phyloP scores from a whole-genome alignment of 2,329 filamentous ascomycete genomes.

The Fragosphaeria purpurea region DNA sequence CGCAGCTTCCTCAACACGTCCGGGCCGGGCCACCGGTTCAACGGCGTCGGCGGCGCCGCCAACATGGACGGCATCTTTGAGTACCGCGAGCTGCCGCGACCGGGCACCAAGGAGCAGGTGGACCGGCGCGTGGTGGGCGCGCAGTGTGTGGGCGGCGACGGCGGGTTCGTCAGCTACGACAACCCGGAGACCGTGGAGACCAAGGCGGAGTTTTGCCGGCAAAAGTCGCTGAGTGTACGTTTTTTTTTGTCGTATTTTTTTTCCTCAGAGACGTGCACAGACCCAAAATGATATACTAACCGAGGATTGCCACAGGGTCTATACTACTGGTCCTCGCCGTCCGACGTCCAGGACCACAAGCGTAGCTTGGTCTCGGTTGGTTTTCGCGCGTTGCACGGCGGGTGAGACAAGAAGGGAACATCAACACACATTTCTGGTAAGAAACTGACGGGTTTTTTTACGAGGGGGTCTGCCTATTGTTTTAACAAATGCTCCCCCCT shows the following conservation, averaged over 20 bases:
- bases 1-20: slow-evolving; percentile 60
- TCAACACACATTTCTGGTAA: too few relatives aligned
- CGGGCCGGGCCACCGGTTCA: slow-evolving; percentile 53
- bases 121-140: slow-evolving; percentile 61
- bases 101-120: slow-evolving; percentile 52
- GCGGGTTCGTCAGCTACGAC: slow-evolving; percentile 72
- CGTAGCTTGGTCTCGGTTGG: slow-evolving; percentile 49
- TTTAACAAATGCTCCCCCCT: too few relatives aligned
- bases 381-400: slow-evolving; percentile 47
- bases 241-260: neutral
- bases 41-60: slow-evolving; percentile 43
- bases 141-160: slow-evolving; percentile 61
- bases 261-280: too few relatives aligned
- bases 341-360: slow-evolving; percentile 50
- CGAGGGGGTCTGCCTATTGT: too few relatives aligned
- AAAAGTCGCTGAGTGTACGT: slow-evolving; percentile 56
- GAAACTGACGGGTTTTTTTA: neutral
- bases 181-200: slow-evolving; percentile 64
- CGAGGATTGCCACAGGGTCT: slow-evolving; percentile 43
- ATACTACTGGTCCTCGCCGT: slow-evolving; percentile 75
- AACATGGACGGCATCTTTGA: slow-evolving; percentile 57
- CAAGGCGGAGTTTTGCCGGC: slow-evolving; percentile 65
- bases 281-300: too few relatives aligned
- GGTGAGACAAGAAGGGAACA: slow-evolving; percentile 14
- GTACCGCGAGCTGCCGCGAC: slow-evolving; percentile 58